Conservation (phyloP, 805 yeast species). For the Candida michaelii region DNA sequence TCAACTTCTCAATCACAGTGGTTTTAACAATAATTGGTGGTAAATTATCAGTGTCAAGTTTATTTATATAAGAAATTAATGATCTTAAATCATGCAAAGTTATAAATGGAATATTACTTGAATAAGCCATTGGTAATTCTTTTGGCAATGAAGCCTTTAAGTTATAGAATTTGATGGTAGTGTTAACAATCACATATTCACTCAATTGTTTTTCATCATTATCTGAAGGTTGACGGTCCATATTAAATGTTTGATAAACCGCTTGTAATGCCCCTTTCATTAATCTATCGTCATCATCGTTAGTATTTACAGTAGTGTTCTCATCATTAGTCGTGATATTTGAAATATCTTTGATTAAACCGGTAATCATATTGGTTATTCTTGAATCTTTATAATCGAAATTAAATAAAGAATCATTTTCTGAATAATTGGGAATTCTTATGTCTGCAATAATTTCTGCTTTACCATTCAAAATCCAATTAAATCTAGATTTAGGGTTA, state of each 20-base stretch:
- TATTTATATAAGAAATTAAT: conserved; percentile 60
- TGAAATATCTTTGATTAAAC: conserved; percentile 27
- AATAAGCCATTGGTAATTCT: conserved; percentile 48
- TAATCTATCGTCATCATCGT: conserved; percentile 25
- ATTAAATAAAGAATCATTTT: conserved; percentile 19
- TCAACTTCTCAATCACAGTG: conserved; percentile 38
- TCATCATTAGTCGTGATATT: conserved; percentile 16
- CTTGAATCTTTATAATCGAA: conserved; percentile 19
- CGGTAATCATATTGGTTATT: conserved; percentile 27
- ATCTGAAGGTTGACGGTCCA: conserved; percentile 5
- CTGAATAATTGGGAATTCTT: conserved; percentile 57
- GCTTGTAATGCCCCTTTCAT: conserved; percentile 43
- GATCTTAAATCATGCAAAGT: conserved; percentile 61
- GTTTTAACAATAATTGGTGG: conserved; percentile 38
- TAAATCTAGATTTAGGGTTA: conserved; percentile 48
- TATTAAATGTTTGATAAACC: conserved; percentile 39
- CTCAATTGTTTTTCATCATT: conserved; percentile 8
- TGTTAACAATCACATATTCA: conserved; percentile 66
- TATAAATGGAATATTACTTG: conserved; percentile 54
- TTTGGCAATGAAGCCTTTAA: conserved; percentile 55
- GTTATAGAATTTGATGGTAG: conserved; percentile 63
- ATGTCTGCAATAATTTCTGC: conserved; percentile 72
- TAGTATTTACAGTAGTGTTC: conserved; percentile 2
- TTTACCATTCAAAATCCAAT: conserved; percentile 72
- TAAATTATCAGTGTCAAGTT: conserved; percentile 17